Percentiles rank a stretch among this genome's conserved stretches.
Conservation (phyloP, 257 asterid genomes). For the Solanum okadae region DNA sequence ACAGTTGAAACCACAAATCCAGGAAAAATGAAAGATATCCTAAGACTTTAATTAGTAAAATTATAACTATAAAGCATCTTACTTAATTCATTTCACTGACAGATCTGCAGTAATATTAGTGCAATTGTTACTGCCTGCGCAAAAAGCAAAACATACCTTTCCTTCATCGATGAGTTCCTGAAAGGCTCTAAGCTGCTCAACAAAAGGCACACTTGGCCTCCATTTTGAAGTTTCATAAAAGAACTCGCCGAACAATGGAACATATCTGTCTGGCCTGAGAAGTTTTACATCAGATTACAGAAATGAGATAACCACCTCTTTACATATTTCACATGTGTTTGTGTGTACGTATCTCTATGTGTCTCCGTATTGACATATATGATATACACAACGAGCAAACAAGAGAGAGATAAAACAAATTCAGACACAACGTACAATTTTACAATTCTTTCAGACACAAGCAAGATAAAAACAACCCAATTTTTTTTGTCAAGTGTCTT, state of each 20-base stretch:
- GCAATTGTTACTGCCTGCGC: not conserved
- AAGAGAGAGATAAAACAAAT: not conserved
- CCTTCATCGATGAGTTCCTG: constrained; percentile 83
- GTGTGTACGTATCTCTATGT: not conserved
- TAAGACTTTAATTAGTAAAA: not conserved
- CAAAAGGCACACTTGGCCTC: constrained; percentile 69
- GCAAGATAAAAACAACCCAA: not conserved
- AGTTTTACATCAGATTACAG: not conserved
- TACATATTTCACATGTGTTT: not conserved
- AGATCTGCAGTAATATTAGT: not conserved
- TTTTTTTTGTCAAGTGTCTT: not conserved
- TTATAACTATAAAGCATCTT: not conserved
- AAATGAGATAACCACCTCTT: not conserved
- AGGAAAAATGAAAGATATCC: not conserved
- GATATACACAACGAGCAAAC: not conserved
- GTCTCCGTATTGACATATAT: not conserved
- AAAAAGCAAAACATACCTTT: constrained; percentile 35
- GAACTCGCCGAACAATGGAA: constrained; percentile 66
- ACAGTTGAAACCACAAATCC: not conserved
- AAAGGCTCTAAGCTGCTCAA: constrained; percentile 76
- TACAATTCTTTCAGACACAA: not conserved
- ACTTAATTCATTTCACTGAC: not conserved
- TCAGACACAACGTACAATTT: not conserved
- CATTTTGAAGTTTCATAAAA: constrained; percentile 66
- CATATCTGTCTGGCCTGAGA: constrained; percentile 92